These are phyloP conservation scores for Castanopsis chinensis DNA, from an alignment of 306 rosid genomes.

Conservation along the genomic window DNA sequence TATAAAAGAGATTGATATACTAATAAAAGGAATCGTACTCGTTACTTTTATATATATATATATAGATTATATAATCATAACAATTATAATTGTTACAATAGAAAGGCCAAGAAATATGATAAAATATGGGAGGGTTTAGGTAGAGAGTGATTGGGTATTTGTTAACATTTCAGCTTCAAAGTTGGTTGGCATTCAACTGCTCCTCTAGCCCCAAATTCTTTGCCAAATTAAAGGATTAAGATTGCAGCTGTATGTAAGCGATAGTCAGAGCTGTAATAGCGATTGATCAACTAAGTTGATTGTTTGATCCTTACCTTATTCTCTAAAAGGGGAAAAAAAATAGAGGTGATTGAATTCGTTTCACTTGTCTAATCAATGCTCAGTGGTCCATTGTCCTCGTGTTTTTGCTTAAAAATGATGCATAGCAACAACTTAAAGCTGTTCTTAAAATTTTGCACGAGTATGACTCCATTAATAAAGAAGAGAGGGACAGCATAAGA, in stretches of 20 bases:
- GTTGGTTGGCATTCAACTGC: constrained; percentile 35
- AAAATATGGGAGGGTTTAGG: constrained; percentile 27
- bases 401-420: background rate
- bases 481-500: no score
- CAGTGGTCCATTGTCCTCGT: background rate
- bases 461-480: no score
- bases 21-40: no score
- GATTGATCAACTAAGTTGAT: constrained; percentile 9
- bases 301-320: no score
- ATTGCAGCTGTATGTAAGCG: background rate
- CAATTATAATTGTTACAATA: no score
- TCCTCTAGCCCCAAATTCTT: constrained; percentile 21
- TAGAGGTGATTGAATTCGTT: background rate
- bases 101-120: background rate
- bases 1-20: no score
- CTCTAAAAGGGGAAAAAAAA: no score
- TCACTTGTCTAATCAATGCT: background rate
- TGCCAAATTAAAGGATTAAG: constrained; percentile 18
- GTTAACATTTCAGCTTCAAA: constrained; percentile 50
- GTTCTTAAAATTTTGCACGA: no score
- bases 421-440: no score
- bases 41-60: no score
- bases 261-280: constrained; percentile 12
- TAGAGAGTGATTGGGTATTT: constrained; percentile 27
- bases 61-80: no score